These are phyloP conservation scores for Talaromyces proteolyticus DNA, from an alignment of 495 filamentous ascomycete genomes.

Conservation along the genomic window DNA sequence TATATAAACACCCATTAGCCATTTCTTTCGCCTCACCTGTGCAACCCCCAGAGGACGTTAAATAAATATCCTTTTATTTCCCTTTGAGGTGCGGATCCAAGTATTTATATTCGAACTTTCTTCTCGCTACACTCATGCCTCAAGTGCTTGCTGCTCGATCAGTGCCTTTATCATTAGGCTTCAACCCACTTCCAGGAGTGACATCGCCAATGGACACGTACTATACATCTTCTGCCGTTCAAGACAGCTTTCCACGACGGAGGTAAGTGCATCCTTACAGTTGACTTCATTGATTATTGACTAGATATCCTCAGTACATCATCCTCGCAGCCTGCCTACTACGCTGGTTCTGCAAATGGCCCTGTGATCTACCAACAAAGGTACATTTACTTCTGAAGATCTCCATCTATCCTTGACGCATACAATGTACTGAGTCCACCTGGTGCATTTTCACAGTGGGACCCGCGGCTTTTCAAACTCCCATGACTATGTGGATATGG, in stretches of 20 bases:
- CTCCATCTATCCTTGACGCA: conserved; percentile 7
- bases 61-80: too few relatives aligned
- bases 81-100: too few relatives aligned
- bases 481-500: conserved; percentile 23
- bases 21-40: neutral
- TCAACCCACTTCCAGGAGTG: conserved; percentile 27
- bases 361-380: conserved; percentile 39
- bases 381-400: conserved; percentile 19
- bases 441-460: conserved; percentile 16
- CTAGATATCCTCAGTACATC: conserved; percentile 21
- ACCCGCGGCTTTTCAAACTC: conserved; percentile 26
- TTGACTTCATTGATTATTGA: neutral
- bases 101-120: conserved; percentile 1
- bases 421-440: conserved; percentile 8
- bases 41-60: neutral
- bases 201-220: conserved; percentile 26
- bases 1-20: neutral
- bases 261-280: conserved; percentile 27
- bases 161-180: conserved; percentile 26
- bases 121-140: conserved; percentile 22
- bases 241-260: conserved; percentile 33
- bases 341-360: conserved; percentile 22
- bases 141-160: conserved; percentile 25
- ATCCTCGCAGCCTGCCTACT: conserved; percentile 27
- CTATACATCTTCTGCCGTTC: conserved; percentile 25